These are phyloP conservation scores for Myriosclerotinia scirpicola DNA, from an alignment of 2,329 filamentous ascomycete species.

Conservation along the genomic window DNA sequence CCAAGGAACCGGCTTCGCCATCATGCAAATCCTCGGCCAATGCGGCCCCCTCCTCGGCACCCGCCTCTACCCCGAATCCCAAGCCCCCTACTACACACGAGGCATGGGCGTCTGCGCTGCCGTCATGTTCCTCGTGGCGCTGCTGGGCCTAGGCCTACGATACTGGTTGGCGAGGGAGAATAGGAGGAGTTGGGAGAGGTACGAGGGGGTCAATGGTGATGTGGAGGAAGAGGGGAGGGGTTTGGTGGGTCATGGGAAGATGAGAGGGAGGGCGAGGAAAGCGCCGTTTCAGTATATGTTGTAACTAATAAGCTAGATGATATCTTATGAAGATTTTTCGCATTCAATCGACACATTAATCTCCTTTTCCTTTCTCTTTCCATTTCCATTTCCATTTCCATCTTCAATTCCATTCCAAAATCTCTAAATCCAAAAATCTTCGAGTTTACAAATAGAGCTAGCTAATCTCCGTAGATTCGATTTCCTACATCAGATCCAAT, in stretches of 20 bases:
- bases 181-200: slow-evolving; percentile 21
- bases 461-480: no score
- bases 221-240: slow-evolving; percentile 4
- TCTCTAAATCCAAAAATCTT: no score
- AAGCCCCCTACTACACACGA: slow-evolving; percentile 50
- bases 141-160: slow-evolving; percentile 47
- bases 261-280: neutral
- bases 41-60: slow-evolving; percentile 49
- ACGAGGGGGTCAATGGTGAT: slow-evolving; percentile 42
- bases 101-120: slow-evolving; percentile 52
- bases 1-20: slow-evolving; percentile 73
- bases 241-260: slow-evolving; percentile 26
- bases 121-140: slow-evolving; percentile 50
- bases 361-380: no score
- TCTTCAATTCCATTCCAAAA: no score
- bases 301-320: neutral
- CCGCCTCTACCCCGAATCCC: slow-evolving; percentile 52
- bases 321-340: no score
- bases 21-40: slow-evolving; percentile 71
- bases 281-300: slow-evolving; percentile 33
- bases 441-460: no score
- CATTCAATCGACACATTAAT: no score
- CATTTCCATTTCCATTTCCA: no score
- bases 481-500: no score
- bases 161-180: slow-evolving; percentile 37